Evolutionary conservation across 306 rosid genomes (phyloP), one percentile per base, ranked within the genome.

Genomic region (Cyamopsis tetragonoloba): DNA sequence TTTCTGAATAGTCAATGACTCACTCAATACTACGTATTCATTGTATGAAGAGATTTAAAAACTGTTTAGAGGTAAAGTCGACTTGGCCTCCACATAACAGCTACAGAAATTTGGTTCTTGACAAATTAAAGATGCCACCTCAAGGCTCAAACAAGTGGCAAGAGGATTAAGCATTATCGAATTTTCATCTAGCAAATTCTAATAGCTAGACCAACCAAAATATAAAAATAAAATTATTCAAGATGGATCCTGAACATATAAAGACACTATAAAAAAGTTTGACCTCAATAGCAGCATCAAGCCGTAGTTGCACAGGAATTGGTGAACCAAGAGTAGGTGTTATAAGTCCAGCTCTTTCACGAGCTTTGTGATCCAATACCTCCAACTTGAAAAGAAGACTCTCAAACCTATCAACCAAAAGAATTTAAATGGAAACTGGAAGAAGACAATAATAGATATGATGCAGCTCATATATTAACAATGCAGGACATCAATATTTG

Each of bases 311-410:
- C 61, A 90, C 86, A 63, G 89, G 89, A 77, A 90, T 81, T 11
- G 96, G 96, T 6, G 91, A 81, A 68, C 97, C 97, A 58, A 93
- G 97, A 44, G 97, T 87, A 15, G 92, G 96, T 50, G 90, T 80
- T 77, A 88, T 85, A 59, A 90, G 84, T 70, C 97, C 96, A 55
- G 96, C 91, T 77, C 97, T 93, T 84, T 93, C 99, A 38, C 99
- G 88, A 53, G 95, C 97, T 82, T 90, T 93, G 68, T 88, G 99
- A 78, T 93, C 99, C 89, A 88, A 79, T 54, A 90, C 95, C 84
- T 93, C 99, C 87, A 93, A 75, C 91, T 90, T 93, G 78, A 90
- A 93, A 77, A 93, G 50, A 66, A 93, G 84, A 75, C 34, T 53
- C 83, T 93, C 99, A 64, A 93, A 74, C 89, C 98, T 93, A 86